These are phyloP conservation scores for Nigrospora oryzae DNA, from an alignment of 2,329 filamentous ascomycete genomes.

Conservation along the genomic window DNA sequence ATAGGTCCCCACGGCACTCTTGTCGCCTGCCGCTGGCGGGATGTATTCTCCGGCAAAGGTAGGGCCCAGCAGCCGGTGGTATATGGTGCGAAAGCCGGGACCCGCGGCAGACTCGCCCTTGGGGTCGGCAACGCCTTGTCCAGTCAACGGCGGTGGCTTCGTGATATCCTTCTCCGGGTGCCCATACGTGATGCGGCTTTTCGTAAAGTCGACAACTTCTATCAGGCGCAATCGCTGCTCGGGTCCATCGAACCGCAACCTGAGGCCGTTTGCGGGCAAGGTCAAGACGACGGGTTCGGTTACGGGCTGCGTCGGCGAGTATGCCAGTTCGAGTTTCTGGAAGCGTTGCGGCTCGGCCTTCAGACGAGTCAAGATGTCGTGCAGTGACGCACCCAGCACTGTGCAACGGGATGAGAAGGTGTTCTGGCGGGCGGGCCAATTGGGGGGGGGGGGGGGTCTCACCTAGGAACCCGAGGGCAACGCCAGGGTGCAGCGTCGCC, in stretches of 20 bases:
- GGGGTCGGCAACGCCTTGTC: conserved; percentile 12
- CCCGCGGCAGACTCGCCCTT: conserved; percentile 35
- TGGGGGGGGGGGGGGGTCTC: conserved; percentile 2
- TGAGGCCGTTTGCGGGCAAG: conserved; percentile 78
- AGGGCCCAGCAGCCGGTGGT: conserved; percentile 85
- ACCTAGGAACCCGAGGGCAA: conserved; percentile 22
- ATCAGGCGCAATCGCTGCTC: conserved; percentile 88
- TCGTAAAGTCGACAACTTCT: conserved; percentile 84
- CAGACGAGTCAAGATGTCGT: conserved; percentile 78
- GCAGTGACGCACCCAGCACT: conserved; percentile 86
- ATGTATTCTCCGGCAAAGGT: conserved; percentile 93
- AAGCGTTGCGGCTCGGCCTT: conserved; percentile 81
- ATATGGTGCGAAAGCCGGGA: conserved; percentile 81
- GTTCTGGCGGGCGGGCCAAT: background rate
- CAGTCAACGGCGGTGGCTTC: conserved; percentile 43
- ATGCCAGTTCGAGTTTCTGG: conserved; percentile 73
- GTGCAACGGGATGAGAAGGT: conserved; percentile 1
- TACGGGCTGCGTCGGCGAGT: conserved; percentile 69
- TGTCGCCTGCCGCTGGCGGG: conserved; percentile 44
- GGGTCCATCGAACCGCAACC: conserved; percentile 85
- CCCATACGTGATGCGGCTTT: conserved; percentile 76
- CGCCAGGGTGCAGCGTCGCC: conserved; percentile 19
- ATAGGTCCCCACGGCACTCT: conserved; percentile 62
- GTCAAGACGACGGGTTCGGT: conserved; percentile 65
- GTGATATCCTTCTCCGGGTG: conserved; percentile 56